Conservation (phyloP, 192 early-diverging fungal species). For the Backusella psychrophila region DNA sequence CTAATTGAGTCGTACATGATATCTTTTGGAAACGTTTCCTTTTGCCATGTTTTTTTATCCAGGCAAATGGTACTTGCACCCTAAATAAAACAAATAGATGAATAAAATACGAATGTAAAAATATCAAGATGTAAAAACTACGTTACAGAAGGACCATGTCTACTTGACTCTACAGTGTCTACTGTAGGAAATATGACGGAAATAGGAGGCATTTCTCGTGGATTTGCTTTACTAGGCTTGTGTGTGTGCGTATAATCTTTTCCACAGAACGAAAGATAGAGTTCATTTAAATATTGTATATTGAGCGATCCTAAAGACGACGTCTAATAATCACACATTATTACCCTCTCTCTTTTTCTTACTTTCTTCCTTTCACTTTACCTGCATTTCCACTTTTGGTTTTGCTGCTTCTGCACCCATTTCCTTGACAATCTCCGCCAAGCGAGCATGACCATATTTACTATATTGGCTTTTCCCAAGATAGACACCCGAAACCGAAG, state of each 20-base stretch:
- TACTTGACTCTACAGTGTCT: slow-evolving; percentile 34
- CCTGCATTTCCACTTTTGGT: slow-evolving; percentile 45
- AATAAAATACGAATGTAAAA: not conserved
- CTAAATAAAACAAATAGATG: not conserved
- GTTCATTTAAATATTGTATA: slow-evolving; percentile 33
- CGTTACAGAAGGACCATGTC: slow-evolving; percentile 25
- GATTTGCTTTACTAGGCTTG: not conserved
- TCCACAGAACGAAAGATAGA: slow-evolving; percentile 44
- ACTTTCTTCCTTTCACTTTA: not conserved
- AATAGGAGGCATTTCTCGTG: slow-evolving; percentile 27
- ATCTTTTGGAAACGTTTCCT: slow-evolving; percentile 30
- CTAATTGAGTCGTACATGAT: slow-evolving; percentile 34
- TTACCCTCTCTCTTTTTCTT: not conserved
- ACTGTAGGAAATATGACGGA: slow-evolving; percentile 45
- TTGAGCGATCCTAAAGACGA: slow-evolving; percentile 45
- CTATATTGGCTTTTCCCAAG: slow-evolving; percentile 31
- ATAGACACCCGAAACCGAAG: slow-evolving; percentile 47
- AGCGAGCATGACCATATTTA: slow-evolving; percentile 48
- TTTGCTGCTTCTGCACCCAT: slow-evolving; percentile 15
- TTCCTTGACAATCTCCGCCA: slow-evolving; percentile 38
- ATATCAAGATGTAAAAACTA: not conserved
- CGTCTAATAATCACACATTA: slow-evolving; percentile 27
- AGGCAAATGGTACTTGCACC: slow-evolving; percentile 39
- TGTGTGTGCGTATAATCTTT: slow-evolving; percentile 2
- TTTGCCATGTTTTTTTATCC: slow-evolving; percentile 23